phyloP scores from a whole-genome alignment of 2,329 filamentous ascomycete species.

The Ophiostoma australiae region DNA sequence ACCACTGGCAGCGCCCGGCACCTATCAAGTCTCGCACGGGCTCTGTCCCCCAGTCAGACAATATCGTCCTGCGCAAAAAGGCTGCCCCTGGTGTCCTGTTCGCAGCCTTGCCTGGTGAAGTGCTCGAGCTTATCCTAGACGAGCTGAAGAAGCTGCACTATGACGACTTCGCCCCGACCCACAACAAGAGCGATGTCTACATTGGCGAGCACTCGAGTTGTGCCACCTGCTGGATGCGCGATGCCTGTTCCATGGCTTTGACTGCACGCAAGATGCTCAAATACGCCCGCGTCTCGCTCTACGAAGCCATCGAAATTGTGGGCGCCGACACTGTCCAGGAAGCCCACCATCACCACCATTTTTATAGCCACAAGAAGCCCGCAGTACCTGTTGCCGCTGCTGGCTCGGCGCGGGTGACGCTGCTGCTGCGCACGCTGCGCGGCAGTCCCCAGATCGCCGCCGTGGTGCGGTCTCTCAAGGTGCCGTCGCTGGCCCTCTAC shows the following conservation, averaged over 20 bases:
- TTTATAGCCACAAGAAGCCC: slow-evolving; percentile 52
- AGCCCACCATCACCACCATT: slow-evolving; percentile 52
- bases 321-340: slow-evolving; percentile 51
- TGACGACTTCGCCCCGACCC: slow-evolving; percentile 18
- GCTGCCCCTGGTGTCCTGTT: slow-evolving; percentile 47
- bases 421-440: slow-evolving; percentile 55
- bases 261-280: slow-evolving; percentile 50
- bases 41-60: neutral
- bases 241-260: slow-evolving; percentile 49
- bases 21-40: slow-evolving; percentile 30
- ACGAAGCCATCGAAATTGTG: slow-evolving; percentile 55
- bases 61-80: neutral
- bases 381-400: slow-evolving; percentile 38
- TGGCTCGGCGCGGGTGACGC: slow-evolving; percentile 50
- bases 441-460: slow-evolving; percentile 49
- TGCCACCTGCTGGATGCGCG: slow-evolving; percentile 61
- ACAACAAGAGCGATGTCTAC: slow-evolving; percentile 36
- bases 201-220: slow-evolving; percentile 46
- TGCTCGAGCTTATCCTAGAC: slow-evolving; percentile 52
- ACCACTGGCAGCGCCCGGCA: slow-evolving; percentile 21
- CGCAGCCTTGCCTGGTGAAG: slow-evolving; percentile 52
- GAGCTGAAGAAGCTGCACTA: slow-evolving; percentile 51
- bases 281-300: slow-evolving; percentile 49
- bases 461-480: slow-evolving; percentile 54
- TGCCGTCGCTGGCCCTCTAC: slow-evolving; percentile 42